These are phyloP conservation scores for Apiospora marii DNA, from an alignment of 2,329 filamentous ascomycete genomes.

Conservation along the genomic window DNA sequence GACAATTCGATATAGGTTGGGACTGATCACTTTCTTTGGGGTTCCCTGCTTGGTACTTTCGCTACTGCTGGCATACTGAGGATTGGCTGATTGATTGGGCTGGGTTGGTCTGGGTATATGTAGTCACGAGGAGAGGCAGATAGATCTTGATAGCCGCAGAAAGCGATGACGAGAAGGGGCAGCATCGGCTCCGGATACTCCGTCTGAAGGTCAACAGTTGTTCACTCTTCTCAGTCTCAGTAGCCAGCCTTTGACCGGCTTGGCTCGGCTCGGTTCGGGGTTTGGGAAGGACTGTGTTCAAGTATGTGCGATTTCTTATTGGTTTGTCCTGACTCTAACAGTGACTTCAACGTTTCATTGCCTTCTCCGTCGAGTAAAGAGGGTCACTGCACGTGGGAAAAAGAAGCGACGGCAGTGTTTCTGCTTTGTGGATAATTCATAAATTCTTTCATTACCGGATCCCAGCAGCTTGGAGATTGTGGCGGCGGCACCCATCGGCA, in stretches of 20 bases:
- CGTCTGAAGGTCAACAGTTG: not conserved
- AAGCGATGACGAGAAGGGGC: not conserved
- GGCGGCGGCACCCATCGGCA: conserved; percentile 19
- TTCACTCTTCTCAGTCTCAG: not conserved
- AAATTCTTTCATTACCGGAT: not conserved
- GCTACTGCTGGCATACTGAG: not conserved
- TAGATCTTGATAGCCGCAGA: not conserved
- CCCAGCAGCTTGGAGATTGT: not conserved
- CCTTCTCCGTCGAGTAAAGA: not conserved
- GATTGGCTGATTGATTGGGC: too few species aligned
- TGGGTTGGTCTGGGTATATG: not conserved
- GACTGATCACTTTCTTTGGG: not conserved
- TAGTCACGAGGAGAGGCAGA: not conserved
- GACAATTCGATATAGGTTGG: not conserved
- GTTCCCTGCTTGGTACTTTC: not conserved
- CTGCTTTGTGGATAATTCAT: not conserved
- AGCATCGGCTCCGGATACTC: not conserved
- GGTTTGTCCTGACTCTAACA: not conserved
- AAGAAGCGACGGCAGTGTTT: not conserved
- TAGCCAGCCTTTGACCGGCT: not conserved
- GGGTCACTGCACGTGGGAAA: not conserved
- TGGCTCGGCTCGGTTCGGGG: conserved; percentile 3
- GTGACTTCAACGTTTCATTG: not conserved
- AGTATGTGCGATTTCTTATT: not conserved
- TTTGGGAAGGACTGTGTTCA: not conserved